Percentiles rank a stretch among this genome's conserved stretches.
Evolutionary conservation across 768 basidiomycete species (phyloP).

Genomic region (Phanerodontia chrysosporium): DNA sequence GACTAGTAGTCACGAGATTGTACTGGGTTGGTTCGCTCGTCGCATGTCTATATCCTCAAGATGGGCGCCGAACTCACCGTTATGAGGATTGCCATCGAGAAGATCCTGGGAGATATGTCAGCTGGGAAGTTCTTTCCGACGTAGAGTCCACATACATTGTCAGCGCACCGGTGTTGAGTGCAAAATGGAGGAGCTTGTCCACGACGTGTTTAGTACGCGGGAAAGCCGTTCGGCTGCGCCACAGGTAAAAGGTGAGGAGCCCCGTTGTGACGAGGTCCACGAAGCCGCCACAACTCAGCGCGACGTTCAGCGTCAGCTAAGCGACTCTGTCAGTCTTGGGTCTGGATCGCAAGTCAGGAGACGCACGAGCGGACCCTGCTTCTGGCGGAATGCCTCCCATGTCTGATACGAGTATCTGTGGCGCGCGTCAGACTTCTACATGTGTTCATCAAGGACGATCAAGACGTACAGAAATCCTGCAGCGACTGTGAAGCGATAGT

Average conservation of each 20-base stretch:
- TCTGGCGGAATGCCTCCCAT: not conserved
- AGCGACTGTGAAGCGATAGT: not conserved
- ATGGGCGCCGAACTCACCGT: not conserved
- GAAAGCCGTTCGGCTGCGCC: not conserved
- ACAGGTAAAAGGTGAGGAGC: not conserved
- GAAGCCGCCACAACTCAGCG: not conserved
- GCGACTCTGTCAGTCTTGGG: not conserved
- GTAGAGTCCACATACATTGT: not conserved
- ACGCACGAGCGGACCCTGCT: not conserved
- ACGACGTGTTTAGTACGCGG: not conserved
- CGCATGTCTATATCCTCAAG: too few relatives aligned
- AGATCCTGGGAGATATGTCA: not conserved
- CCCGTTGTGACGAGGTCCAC: constrained; percentile 3
- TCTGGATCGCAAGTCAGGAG: not conserved
- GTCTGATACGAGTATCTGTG: not conserved
- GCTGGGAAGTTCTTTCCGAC: too few relatives aligned
- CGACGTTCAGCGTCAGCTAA: constrained; percentile 4
- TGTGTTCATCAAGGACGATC: too few relatives aligned
- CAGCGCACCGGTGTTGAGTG: constrained; percentile 5
- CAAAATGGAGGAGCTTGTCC: not conserved
- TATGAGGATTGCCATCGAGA: not conserved
- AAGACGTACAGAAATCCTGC: not conserved
- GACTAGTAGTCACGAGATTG: constrained; percentile 1
- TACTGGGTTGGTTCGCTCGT: not conserved
- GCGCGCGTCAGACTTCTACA: too few relatives aligned